Evolutionary conservation across 495 filamentous ascomycete species (phyloP).

Genomic region (Daldinia bambusicola): DNA sequence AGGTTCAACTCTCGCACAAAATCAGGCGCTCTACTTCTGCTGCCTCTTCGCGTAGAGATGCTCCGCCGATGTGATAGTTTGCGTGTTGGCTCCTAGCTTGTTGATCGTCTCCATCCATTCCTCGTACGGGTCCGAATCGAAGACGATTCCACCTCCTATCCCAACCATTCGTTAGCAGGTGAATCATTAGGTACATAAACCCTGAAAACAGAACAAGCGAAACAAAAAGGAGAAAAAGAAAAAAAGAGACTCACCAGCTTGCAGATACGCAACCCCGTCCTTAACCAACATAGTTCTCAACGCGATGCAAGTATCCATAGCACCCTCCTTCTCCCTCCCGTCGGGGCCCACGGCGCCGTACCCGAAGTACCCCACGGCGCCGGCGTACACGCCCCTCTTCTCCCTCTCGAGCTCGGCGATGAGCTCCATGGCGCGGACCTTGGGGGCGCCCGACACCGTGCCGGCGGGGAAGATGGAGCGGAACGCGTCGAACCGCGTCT

Average conservation of each 20-base stretch:
- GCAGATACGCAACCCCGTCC: conserved; percentile 88
- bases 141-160: conserved; percentile 92
- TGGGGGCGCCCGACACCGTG: conserved; percentile 92
- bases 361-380: conserved; percentile 95
- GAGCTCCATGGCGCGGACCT: conserved; percentile 95
- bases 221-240: background rate
- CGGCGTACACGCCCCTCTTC: conserved; percentile 94
- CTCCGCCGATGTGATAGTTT: conserved; percentile 86
- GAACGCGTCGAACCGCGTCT: conserved; percentile 95
- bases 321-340: conserved; percentile 69
- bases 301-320: conserved; percentile 99
- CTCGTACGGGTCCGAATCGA: conserved; percentile 92
- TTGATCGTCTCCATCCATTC: conserved; percentile 98
- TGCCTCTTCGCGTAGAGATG: conserved; percentile 67
- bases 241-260: conserved; percentile 79
- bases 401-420: conserved; percentile 94
- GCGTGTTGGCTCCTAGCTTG: conserved; percentile 89
- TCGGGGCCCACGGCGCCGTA: conserved; percentile 66
- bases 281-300: conserved; percentile 95
- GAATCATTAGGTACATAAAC: background rate
- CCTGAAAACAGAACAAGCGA: background rate
- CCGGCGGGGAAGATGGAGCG: conserved; percentile 95
- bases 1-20: background rate
- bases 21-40: conserved; percentile 20
- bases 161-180: conserved; percentile 22